These are phyloP conservation scores for Ophiocordyceps camponoti-saundersi DNA, from an alignment of 2,329 filamentous ascomycete species.

Conservation along the genomic window DNA sequence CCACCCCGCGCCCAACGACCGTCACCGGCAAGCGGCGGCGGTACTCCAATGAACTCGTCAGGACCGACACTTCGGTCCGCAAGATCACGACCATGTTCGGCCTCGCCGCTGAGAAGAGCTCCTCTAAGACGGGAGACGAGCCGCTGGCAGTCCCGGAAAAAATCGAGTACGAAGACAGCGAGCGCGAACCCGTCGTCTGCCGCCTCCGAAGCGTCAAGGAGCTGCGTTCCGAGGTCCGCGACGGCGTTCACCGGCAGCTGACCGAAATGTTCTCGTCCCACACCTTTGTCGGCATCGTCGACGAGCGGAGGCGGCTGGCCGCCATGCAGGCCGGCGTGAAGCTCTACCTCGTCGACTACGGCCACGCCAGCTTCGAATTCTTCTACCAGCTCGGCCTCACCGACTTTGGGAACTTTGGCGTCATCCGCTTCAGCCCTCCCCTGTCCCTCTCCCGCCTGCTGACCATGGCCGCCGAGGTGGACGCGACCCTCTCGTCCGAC, in stretches of 20 bases:
- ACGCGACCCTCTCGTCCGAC: conserved; percentile 35
- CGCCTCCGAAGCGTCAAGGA: conserved; percentile 73
- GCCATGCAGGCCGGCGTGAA: conserved; percentile 88
- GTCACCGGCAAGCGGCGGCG: conserved; percentile 21
- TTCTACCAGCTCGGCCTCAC: conserved; percentile 93
- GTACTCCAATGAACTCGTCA: conserved; percentile 60
- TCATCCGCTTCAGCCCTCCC: conserved; percentile 62
- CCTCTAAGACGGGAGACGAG: conserved; percentile 14
- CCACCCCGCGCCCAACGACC: conserved; percentile 15
- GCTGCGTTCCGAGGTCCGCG: conserved; percentile 64
- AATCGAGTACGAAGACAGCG: conserved; percentile 53
- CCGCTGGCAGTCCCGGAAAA: conserved; percentile 24
- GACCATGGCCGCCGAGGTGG: conserved; percentile 52
- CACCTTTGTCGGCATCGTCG: conserved; percentile 86
- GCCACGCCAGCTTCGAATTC: conserved; percentile 69
- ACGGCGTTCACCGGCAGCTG: conserved; percentile 66
- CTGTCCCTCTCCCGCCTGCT: conserved; percentile 57
- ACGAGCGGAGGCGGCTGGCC: conserved; percentile 71
- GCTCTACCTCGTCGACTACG: conserved; percentile 86
- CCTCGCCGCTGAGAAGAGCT: conserved; percentile 26
- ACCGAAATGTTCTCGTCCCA: conserved; percentile 77
- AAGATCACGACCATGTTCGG: conserved; percentile 93
- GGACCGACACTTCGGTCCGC: conserved; percentile 72
- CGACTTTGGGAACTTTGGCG: conserved; percentile 89
- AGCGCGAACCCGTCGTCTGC: conserved; percentile 53